Base-by-base conservation (phyloP, 2,329 filamentous ascomycete genomes). In the Arthrinium puccinioides region DNA sequence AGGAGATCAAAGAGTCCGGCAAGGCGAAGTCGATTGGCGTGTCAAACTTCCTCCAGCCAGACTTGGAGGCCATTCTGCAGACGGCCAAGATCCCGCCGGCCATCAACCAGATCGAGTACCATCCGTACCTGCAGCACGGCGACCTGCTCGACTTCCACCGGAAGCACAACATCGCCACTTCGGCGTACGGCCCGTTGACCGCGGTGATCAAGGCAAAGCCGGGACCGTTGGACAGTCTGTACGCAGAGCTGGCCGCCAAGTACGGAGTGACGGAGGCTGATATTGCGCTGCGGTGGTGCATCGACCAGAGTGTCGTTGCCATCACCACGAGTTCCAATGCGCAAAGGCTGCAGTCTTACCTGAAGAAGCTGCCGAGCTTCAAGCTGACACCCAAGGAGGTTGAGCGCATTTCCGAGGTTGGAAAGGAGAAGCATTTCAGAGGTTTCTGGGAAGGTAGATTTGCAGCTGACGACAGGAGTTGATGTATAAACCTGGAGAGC, bases 61-160 rank as follows among this genome's bases (percentile, higher is more conserved):
- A 83, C 46, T 59, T 83, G 15, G 71, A 81, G 54, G 52, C 62
- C 3, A 54, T 81, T 28, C 62, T 82, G 3, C 56, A 70, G 54
- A 76, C 77, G 5, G 79, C 79, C 35, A 73, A 70, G 48, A 56
- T 83, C 42, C 55, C 66, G 4, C 86, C 86, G 1, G 79, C 75
- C 6, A 73, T 84, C 44, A 89, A 90, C 64, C 85, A 92, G 68
- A 84, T 90, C 53, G 85, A 90, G 64, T 80, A 76, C 52, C 83
- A 92, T 60, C 84, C 85, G 0, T 86, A 87, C 55, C 66, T 84
- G 36, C 81, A 84, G 59, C 81, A 83, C 54, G 67, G 66, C 6
- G 64, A 69, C 40, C 63, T 84, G 10, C 38, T 84, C 21, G 59
- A 64, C 13, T 84, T 74, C 59, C 72, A 72, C 56, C 67, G 67